A percentile compares a stretch with the other conserved stretches of the same genome.
phyloP scores from a whole-genome alignment of 2,329 filamentous ascomycete species.

The Clarireedia homoeocarpa region DNA sequence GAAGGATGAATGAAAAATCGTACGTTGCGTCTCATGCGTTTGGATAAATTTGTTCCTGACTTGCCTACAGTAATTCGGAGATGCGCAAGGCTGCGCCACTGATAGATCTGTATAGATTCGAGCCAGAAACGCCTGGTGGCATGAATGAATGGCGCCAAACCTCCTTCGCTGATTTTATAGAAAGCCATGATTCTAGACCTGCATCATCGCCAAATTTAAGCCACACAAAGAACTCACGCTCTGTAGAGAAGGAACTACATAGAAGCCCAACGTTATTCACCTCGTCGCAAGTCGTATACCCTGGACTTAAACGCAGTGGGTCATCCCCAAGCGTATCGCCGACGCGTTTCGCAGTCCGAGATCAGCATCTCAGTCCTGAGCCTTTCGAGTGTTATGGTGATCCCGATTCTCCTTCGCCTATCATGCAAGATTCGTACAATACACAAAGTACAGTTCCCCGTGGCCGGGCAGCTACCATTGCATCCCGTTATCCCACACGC shows the following conservation, averaged over 20 bases:
- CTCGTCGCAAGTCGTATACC: background rate
- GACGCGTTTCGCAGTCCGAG: background rate
- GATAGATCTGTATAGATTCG: slow-evolving; percentile 20
- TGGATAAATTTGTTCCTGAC: background rate
- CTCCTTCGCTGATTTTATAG: slow-evolving; percentile 21
- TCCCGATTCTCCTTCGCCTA: slow-evolving; percentile 1
- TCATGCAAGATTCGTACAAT: background rate
- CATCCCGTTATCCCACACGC: background rate
- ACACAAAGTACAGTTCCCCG: background rate
- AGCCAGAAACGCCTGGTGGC: slow-evolving; percentile 20
- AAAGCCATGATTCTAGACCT: slow-evolving; percentile 8
- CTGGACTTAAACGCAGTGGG: slow-evolving; percentile 12
- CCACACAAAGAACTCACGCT: slow-evolving; percentile 6
- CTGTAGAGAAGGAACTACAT: background rate
- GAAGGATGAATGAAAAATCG: background rate
- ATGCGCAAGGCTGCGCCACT: background rate
- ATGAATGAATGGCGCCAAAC: slow-evolving; percentile 15
- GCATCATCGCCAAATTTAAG: slow-evolving; percentile 11
- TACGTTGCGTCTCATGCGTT: background rate
- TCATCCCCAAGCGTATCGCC: slow-evolving; percentile 15
- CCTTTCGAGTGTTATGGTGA: background rate
- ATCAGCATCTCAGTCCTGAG: background rate
- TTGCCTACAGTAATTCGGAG: background rate
- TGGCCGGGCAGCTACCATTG: background rate
- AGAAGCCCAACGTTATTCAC: slow-evolving; percentile 1